Evolutionary conservation across 345 rosid species (phyloP), one percentile per base, ranked within the genome.

Genomic region (Conringia planisiliqua): DNA sequence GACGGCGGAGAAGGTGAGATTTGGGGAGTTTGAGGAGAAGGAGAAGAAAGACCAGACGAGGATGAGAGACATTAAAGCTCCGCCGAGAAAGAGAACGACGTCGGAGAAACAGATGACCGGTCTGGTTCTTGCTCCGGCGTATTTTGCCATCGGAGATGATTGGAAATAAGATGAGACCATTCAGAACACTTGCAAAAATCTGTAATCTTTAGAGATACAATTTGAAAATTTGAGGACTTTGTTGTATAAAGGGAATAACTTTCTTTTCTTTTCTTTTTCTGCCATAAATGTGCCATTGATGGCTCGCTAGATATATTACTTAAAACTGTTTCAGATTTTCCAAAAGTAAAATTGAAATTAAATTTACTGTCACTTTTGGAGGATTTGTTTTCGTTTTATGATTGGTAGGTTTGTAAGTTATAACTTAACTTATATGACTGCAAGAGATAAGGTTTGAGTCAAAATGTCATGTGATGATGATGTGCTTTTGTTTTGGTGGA

Each of bases 1-100:
- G 11, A 17, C 43, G 68, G 29, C 24, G 17, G 68, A 61, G 18
- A 59, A 36, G 10, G 42, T 39, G n/a, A 73, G 33, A 26, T 43
- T 68, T 13, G 68, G 70, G 7, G 76, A 14, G 17, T 83, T 74
- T 60, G 56, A 73, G 33, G 83, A 74, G 67, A 80, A 82, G 16
- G 88, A 85, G 80, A 90, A 87, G 78, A 85, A 82, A 43, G 92
- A 87, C 90, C 89, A 85, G 0, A 95, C 81, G 16, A 95, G 73
- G 1, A 95, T 55, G 13, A 89, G 80, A 24, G 89, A 86, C 64
- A 86, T 69, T 10, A 89, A 74, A n/a, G 85, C 93, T 11, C 87
- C 88, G n/a, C 85, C 90, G 22, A 91, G 76, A 75, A 81, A 90
- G 66, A 85, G 79, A 73, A 76, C 86, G 16, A 60, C 82, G 39